Base-by-base conservation (phyloP, 2,329 filamentous ascomycete genomes). In the Fusarium tuaranense region DNA sequence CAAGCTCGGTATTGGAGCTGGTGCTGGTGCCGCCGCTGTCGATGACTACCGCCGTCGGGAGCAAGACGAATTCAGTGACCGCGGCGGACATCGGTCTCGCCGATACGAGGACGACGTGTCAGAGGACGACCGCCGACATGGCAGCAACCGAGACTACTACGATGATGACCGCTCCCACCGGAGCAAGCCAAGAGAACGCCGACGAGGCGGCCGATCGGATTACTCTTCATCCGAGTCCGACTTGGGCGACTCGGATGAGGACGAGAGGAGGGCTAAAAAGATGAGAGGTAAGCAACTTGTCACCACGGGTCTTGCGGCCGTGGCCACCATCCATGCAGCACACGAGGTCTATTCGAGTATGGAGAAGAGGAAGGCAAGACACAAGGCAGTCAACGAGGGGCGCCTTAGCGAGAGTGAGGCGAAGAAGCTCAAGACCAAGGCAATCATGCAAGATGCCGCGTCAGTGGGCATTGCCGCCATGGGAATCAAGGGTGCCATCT, bases 241-340 rank as follows among this genome's bases (percentile, higher is more conserved):
- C 76, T 79, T 90, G 59, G 89, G 88, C 60, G 88, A 90, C 81
- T 90, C 89, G 71, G 87, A 88, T 20, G 87, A 88, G 25, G 89
- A 91, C 73, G 85, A 87, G 79, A 89, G 85, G 80, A 84, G 83
- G 71, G 85, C 84, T 41, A 87, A 84, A 80, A 90, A 88, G 80
- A 88, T 90, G 85, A 88, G 84, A 89, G 88, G 88, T 89, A 90
- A 91, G 87, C 88, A 90, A 84, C 76, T 90, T 70, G 74, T 91
- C 67, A 90, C 87, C 64, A 87, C 88, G 9, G 88, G 88, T 57
- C 82, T 91, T 67, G 89, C 89, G 64, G 85, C 87, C 63, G 87
- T 90, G 72, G 89, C 89, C 78, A 90, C 88, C 75, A 89, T 91
- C 76, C 88, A 91, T 80, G 89, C 89, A 74, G 88, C 87, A 75